These are phyloP conservation scores for Pestalotiopsis sp. DNA, from an alignment of 2,329 filamentous ascomycete genomes.

Conservation along the genomic window DNA sequence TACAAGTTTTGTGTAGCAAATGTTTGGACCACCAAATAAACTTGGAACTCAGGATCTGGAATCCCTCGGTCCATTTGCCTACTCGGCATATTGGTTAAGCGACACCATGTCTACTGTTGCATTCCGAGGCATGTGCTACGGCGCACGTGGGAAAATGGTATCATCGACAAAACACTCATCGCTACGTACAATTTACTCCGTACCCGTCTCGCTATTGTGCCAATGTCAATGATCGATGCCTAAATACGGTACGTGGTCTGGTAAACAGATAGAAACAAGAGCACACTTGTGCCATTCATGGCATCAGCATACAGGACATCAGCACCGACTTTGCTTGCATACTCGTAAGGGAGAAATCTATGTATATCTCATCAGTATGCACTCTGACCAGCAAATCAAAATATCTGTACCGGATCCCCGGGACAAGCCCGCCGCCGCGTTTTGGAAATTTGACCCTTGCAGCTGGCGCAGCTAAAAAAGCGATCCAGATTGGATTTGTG, in stretches of 20 bases:
- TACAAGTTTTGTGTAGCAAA: neutral
- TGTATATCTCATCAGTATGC: neutral
- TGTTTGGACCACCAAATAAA: neutral
- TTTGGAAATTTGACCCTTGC: neutral
- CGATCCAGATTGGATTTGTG: neutral
- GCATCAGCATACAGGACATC: neutral
- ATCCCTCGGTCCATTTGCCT: neutral
- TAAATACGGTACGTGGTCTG: neutral
- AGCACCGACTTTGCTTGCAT: neutral
- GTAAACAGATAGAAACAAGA: neutral
- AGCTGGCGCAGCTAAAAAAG: neutral
- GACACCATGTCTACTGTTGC: neutral
- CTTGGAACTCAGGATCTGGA: neutral
- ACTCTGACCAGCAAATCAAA: neutral
- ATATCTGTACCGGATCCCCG: constrained; percentile 8
- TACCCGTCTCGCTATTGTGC: neutral
- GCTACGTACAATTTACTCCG: neutral
- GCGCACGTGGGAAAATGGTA: neutral
- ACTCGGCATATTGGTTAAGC: neutral
- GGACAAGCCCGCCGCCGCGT: constrained; percentile 5
- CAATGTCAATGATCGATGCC: neutral
- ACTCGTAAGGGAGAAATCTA: neutral
- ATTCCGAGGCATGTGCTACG: constrained; percentile 5
- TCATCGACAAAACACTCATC: neutral
- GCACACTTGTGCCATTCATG: neutral